Evolutionary conservation across 1,284 basidiomycete genomes (phyloP), one percentile per base, ranked within the genome.

Genomic region (Sparassis latifolia): DNA sequence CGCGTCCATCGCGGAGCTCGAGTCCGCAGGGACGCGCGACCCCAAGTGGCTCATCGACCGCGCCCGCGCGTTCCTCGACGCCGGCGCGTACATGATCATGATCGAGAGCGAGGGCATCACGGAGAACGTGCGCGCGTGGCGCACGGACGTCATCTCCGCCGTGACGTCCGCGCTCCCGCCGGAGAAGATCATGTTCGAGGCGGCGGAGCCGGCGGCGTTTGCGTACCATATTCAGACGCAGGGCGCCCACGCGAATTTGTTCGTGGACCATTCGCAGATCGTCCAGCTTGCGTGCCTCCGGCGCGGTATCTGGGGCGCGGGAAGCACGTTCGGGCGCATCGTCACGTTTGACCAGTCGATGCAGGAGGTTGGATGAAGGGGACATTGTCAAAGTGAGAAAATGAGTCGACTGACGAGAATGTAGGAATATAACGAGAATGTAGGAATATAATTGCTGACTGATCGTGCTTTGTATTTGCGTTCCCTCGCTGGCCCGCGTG

Each of bases 101-200:
- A 76, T 76, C 43, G 74, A 76, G 55, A 72, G 69, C 53, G 73
- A 75, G 49, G 72, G 73, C 10, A 75, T 76, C 51, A 76, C 73
- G 0, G 75, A 76, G 60, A 76, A 76, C 58, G 73, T 76, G 29
- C 62, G 64, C 41, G 59, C 53, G 28, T 72, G 69, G 69, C 65
- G 71, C 6, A 75, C 70, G 38, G 74, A 75, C 58, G 70, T 70
- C 39, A 74, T 77, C 46, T 73, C 72, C 12, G 66, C 68, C 5
- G 69, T 76, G 33, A 71, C 69, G 32, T 66, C 66, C 44, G 65
- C 65, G 5, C 64, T 76, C 3, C 73, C 72, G 2, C 64, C 66
- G 33, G 69, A 73, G 38, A 72, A 72, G 53, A 67, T 76, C 53
- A 76, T 76, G 74, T 73, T 76, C 56, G 71, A 74, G 57, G 73